Conservation (phyloP, 129 eudicot species). For the Pulicaria dysenterica region DNA sequence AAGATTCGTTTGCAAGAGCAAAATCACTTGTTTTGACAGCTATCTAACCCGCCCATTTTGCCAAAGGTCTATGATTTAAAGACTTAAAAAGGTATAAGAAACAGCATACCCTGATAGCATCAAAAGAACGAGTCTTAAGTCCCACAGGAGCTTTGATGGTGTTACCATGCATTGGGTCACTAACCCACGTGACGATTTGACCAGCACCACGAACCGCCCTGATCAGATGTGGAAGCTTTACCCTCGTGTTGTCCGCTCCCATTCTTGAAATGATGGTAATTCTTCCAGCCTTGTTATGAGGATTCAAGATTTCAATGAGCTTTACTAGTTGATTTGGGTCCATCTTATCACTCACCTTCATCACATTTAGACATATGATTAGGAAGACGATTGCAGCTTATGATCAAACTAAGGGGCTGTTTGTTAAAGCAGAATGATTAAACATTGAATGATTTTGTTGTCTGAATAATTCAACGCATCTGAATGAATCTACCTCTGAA, state of each 20-base stretch:
- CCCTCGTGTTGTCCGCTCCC: constrained; percentile 92
- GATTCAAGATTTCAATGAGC: constrained; percentile 84
- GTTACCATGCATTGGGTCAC: constrained; percentile 96
- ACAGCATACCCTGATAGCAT: constrained; percentile 61
- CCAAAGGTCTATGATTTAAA: not conserved
- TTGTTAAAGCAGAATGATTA: too few relatives aligned
- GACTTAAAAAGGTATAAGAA: not conserved
- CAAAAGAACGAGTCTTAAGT: constrained; percentile 78
- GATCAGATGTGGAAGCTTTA: constrained; percentile 81
- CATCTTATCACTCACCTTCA: constrained; percentile 90
- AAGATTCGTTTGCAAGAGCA: too few relatives aligned
- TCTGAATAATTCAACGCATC: too few relatives aligned
- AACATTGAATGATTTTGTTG: too few relatives aligned
- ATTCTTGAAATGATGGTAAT: constrained; percentile 74
- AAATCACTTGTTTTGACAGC: not conserved
- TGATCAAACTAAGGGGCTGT: not conserved
- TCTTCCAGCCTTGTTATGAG: constrained; percentile 80
- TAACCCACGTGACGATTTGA: constrained; percentile 92
- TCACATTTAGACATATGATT: not conserved
- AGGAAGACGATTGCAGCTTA: not conserved
- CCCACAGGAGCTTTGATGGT: constrained; percentile 93
- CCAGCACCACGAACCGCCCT: constrained; percentile 88
- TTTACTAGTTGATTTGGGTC: constrained; percentile 71
- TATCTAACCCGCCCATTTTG: not conserved
- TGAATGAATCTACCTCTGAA: too few relatives aligned